A percentile compares a stretch with the other conserved stretches of the same genome.
phyloP scores from a whole-genome alignment of 139 green algal species.

The Edaphochlamys debaryana region DNA sequence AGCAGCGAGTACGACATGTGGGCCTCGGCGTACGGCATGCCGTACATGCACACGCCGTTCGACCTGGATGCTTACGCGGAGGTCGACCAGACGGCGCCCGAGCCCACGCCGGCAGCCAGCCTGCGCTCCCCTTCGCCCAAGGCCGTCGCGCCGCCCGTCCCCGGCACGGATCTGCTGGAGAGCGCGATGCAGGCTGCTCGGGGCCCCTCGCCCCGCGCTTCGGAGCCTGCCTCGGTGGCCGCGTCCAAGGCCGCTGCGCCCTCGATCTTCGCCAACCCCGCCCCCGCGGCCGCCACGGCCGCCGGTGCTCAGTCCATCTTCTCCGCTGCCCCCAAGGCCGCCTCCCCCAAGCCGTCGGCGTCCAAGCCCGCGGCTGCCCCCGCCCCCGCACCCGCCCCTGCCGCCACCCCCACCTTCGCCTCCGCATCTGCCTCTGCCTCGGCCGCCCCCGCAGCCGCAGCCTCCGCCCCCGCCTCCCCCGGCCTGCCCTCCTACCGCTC shows the following conservation, averaged over 20 bases:
- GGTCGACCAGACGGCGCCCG: too few species aligned
- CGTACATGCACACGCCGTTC: slow-evolving; percentile 39
- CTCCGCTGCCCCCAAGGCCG: background rate
- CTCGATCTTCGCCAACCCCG: background rate
- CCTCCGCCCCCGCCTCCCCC: background rate
- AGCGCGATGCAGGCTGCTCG: too few species aligned
- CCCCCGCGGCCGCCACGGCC: too few species aligned
- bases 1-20: slow-evolving; percentile 38
- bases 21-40: background rate
- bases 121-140: too few species aligned
- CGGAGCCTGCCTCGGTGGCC: too few species aligned
- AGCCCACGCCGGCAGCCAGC: too few species aligned
- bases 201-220: too few species aligned
- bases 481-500: background rate
- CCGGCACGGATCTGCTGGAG: too few species aligned
- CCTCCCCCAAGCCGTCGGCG: background rate
- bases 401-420: background rate
- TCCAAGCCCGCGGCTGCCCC: too few species aligned
- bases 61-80: slow-evolving; percentile 30
- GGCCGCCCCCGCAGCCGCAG: background rate
- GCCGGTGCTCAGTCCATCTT: background rate
- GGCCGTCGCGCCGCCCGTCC: too few species aligned
- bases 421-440: background rate
- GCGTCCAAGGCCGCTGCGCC: too few species aligned
- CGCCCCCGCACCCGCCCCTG: background rate